Percentiles rank a stretch among this genome's conserved stretches.
Conservation (phyloP, 202 grass and related monocot species). For the Schoenoplectus triqueter region DNA sequence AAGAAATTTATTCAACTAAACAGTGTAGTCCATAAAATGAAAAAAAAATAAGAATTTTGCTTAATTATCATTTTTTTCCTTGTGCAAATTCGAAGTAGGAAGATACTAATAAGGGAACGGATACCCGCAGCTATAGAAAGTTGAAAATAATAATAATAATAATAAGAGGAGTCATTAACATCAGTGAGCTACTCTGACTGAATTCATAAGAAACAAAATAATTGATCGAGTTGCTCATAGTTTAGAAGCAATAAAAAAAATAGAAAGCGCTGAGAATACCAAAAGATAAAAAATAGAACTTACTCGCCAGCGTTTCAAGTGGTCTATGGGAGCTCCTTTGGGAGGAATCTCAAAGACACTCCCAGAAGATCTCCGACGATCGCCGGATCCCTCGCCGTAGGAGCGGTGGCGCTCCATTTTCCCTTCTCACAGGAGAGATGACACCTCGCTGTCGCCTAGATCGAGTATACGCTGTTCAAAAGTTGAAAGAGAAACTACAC, state of each 20-base stretch:
- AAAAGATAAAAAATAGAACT: conserved; percentile 6
- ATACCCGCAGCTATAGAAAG: neutral
- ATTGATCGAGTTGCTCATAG: neutral
- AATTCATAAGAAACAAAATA: conserved; percentile 3
- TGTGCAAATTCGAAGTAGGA: neutral
- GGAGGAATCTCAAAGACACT: conserved; percentile 68
- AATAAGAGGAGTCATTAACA: neutral
- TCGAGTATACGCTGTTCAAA: conserved; percentile 22
- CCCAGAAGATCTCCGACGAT: conserved; percentile 11
- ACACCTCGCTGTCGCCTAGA: conserved; percentile 33
- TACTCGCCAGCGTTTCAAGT: conserved; percentile 79
- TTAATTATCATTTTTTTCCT: neutral
- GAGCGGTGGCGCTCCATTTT: conserved; percentile 33
- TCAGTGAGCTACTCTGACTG: neutral
- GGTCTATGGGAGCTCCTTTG: conserved; percentile 68
- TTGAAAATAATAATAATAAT: neutral
- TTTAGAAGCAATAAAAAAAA: neutral
- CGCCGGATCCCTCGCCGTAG: conserved; percentile 32
- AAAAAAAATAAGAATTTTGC: neutral
- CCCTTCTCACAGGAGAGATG: conserved; percentile 51
- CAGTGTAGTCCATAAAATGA: neutral
- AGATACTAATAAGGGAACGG: neutral
- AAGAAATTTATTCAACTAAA: neutral
- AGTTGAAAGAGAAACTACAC: neutral
- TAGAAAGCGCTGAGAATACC: neutral